Evolutionary conservation across 805 yeast species (phyloP).

Genomic region (Lipomyces mesembrius): DNA sequence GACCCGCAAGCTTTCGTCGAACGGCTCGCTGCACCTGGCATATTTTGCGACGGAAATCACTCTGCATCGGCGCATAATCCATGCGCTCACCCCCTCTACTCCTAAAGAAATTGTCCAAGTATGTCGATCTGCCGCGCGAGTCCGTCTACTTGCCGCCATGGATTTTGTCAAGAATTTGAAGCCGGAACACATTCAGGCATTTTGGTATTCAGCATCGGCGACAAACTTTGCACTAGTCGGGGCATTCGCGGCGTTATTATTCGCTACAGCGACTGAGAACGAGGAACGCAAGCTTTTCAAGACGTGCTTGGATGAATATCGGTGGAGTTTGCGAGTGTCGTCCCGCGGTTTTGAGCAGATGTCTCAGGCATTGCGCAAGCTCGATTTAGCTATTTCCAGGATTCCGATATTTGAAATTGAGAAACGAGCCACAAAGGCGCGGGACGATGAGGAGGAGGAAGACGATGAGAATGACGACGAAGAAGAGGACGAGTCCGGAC

Average conservation of each 20-base stretch:
- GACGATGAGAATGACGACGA: slow-evolving; percentile 23
- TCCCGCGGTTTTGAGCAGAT: slow-evolving; percentile 80
- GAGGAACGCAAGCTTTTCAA: slow-evolving; percentile 70
- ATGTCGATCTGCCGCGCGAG: slow-evolving; percentile 43
- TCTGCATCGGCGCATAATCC: slow-evolving; percentile 39
- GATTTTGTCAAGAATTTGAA: slow-evolving; percentile 39
- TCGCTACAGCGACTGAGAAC: slow-evolving; percentile 54
- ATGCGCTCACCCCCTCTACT: slow-evolving; percentile 54
- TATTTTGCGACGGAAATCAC: slow-evolving; percentile 41
- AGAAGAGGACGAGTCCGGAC: slow-evolving; percentile 16
- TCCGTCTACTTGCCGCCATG: slow-evolving; percentile 37
- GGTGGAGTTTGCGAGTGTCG: slow-evolving; percentile 75
- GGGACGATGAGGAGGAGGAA: slow-evolving; percentile 17
- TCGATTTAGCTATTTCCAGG: slow-evolving; percentile 72
- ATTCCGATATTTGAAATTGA: slow-evolving; percentile 56
- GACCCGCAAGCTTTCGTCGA: slow-evolving; percentile 75
- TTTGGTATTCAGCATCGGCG: slow-evolving; percentile 39
- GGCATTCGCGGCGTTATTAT: slow-evolving; percentile 40
- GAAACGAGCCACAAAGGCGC: slow-evolving; percentile 10
- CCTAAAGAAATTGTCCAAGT: slow-evolving; percentile 48
- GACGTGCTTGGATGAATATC: slow-evolving; percentile 72
- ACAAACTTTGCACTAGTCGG: slow-evolving; percentile 43
- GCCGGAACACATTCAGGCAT: slow-evolving; percentile 41
- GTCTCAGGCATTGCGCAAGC: slow-evolving; percentile 68
- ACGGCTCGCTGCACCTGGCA: slow-evolving; percentile 52